Conservation (phyloP, 306 rosid genomes). For the Prosopis cineraria region DNA sequence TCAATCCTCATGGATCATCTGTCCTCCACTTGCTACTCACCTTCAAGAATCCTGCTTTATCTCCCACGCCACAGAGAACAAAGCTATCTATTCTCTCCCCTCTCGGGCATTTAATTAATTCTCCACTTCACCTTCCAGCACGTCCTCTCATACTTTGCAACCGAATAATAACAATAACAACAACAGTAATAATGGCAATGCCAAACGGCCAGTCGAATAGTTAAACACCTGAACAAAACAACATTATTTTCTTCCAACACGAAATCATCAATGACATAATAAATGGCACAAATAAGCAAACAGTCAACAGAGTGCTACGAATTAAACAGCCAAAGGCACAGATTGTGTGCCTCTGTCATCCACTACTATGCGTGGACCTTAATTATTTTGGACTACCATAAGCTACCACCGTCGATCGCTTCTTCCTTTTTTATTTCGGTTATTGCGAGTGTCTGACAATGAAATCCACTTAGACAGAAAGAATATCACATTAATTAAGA, state of each 20-base stretch:
- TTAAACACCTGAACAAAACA: too few species aligned
- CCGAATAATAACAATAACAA: too few species aligned
- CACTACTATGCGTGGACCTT: background rate
- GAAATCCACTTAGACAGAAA: background rate
- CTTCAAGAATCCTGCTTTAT: conserved; percentile 2
- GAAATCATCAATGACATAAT: background rate
- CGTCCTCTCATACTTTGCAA: background rate
- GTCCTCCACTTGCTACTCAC: background rate
- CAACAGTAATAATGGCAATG: too few species aligned
- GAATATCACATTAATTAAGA: conserved; percentile 1
- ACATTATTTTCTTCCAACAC: background rate
- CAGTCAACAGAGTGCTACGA: background rate
- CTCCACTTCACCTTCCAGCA: background rate
- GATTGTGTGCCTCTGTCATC: background rate
- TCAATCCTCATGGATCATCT: background rate
- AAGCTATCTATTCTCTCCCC: background rate
- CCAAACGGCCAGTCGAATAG: too few species aligned
- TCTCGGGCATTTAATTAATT: background rate
- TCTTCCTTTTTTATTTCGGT: background rate
- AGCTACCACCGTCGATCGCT: too few species aligned
- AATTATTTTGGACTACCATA: too few species aligned
- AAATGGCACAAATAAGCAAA: background rate
- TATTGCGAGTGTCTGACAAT: background rate
- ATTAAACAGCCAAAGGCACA: background rate
- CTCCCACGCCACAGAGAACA: background rate